Evolutionary conservation across 495 filamentous ascomycete species (phyloP), one percentile per base, ranked within the genome.

Genomic region (Staphylotrichum tortipilum): DNA sequence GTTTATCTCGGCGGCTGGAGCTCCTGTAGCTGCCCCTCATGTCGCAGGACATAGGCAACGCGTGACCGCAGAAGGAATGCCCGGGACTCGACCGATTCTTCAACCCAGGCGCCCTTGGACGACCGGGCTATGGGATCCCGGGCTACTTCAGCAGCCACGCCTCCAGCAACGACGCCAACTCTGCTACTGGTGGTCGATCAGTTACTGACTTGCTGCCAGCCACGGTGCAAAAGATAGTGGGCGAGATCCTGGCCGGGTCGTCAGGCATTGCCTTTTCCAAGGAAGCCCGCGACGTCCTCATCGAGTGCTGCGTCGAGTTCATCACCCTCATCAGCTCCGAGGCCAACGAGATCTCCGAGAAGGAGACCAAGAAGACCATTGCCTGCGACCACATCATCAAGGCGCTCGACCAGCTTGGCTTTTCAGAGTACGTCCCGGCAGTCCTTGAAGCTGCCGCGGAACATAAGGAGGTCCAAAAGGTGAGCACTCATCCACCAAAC

Each of bases 271-370:
- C 72, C n/a, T 97, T 96, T 63, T 85, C 88, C 21, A 94, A 91
- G 69, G 92, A 98, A 57, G 88, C 92, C 3, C 82, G 94, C 43
- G 92, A 98, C 59, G 74, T 96, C 4, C 78, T 98, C 36, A 97
- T 97, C 69, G 92, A 97, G 68, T 97, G 91, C 74, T 98, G 94
- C 64, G 92, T 97, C 54, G 92, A 98, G 63, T 98, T 97, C 72
- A 96, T 98, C 66, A 96, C 94, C 9, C 78, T 98, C 47, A 86
- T 98, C 47, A 95, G 90, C 21, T 92, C 87, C 30, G 89, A 98
- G 71, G 94, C 92, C 8, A 98, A 98, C 64, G 92, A 98, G 57
- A 98, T 98, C 54, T 88, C 89, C 14, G 92, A 98, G 68, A 94
- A 91, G 60, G 92, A 98, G 54, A 84, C 89, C 10, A 98, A 98